Base-by-base conservation (phyloP, 179 eudicot genomes). In the Beta macrorhiza region DNA sequence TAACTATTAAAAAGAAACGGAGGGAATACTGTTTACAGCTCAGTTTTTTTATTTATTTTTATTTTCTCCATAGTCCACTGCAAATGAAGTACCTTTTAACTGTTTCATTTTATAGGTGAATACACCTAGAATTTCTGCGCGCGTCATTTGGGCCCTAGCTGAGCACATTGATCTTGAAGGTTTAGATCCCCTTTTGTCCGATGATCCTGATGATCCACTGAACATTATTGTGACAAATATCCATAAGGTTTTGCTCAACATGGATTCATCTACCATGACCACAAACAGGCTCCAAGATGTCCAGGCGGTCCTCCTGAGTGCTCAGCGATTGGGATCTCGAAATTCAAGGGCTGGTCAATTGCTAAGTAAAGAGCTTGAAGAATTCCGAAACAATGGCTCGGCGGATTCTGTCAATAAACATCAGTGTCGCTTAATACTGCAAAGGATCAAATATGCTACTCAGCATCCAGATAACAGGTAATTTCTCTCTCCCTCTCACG, bases 101-200 rank as follows among this genome's bases (percentile, higher is more conserved):
- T 55, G 20, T 76, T 42, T 69, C 8, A 62, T 85, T 59, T 86
- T 87, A 81, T 91, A 94, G 98, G 98, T 96, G 77, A 96, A 87
- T 85, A 96, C 95, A 62, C 95, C 98, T 65, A 92, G 99, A 86
- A 79, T 96, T 81, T 87, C 89, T 78, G 94, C 94, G 17, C 97
- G 97, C 59, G 86, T 96, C 78, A 90, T 94, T 80, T 94, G 99
- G 99, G 91, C 98, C 44, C 89, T 96, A 68, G 85, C 98, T 32
- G 98, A 96, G 87, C 99, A 96, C 84, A 91, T 96, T 80, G 93
- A 96, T 88, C 87, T 96, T 84, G 98, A 96, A 89, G 99, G 98
- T 74, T 81, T 94, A 85, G 98, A 96, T 79, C 99, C 99, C 20
- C 98, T 94, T 82, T 93, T 96, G 59, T 92, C 98, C 63, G 99